Evolutionary conservation across 2,329 filamentous ascomycete species (phyloP).

Genomic region (Monosporascus sp.): DNA sequence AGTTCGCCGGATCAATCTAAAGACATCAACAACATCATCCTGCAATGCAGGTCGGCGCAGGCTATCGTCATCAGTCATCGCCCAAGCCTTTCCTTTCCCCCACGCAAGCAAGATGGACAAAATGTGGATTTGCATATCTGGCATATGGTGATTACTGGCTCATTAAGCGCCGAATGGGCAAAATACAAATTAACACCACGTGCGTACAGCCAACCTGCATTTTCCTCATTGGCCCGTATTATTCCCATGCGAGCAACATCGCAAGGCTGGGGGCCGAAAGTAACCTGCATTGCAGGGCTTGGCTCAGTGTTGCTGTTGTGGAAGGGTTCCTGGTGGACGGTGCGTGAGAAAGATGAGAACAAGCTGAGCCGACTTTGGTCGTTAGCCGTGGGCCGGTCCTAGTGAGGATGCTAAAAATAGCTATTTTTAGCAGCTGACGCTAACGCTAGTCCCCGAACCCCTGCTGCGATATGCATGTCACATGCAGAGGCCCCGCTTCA

Average conservation of each 20-base stretch:
- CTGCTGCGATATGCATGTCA: neutral
- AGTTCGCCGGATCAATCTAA: neutral
- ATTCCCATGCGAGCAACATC: neutral
- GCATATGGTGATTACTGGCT: neutral
- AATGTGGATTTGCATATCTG: neutral
- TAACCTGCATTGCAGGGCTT: neutral
- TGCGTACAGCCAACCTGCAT: neutral
- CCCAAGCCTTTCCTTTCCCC: neutral
- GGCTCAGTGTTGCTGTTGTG: neutral
- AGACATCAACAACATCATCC: neutral
- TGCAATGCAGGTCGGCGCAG: no score
- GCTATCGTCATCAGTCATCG: neutral
- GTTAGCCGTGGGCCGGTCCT: neutral
- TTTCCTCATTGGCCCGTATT: neutral
- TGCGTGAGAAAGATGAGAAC: neutral
- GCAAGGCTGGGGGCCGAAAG: neutral
- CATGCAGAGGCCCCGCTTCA: neutral
- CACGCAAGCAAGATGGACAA: neutral
- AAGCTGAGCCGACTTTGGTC: neutral
- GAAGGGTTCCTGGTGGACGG: neutral
- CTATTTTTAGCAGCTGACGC: conserved; percentile 26
- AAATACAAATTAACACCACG: neutral
- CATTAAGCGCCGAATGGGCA: neutral
- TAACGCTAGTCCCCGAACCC: neutral
- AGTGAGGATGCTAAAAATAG: conserved; percentile 23